phyloP scores from a whole-genome alignment of 768 basidiomycete species.

The Leucosporidium scottii region DNA sequence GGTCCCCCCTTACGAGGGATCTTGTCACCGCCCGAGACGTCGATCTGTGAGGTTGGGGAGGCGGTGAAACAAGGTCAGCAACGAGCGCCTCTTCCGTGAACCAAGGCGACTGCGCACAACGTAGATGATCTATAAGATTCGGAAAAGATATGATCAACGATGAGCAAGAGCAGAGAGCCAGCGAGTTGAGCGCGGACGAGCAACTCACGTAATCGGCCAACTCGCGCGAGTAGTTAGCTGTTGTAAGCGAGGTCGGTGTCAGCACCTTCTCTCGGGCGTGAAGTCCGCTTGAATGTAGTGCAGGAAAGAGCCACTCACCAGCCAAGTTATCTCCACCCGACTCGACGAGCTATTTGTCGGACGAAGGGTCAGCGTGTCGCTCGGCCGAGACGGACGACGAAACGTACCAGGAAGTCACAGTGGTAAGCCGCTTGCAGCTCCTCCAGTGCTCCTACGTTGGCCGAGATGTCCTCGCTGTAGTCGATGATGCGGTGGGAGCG shows the following conservation, averaged over 20 bases:
- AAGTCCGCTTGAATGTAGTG: no score
- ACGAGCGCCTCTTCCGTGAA: no score
- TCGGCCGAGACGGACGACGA: background rate
- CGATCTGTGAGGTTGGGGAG: conserved; percentile 37
- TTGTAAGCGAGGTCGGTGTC: no score
- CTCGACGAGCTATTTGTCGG: conserved; percentile 52
- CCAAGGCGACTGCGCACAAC: conserved; percentile 12
- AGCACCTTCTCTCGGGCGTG: no score
- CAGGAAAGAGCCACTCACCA: conserved; percentile 37
- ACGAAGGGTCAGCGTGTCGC: background rate
- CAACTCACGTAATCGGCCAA: conserved; percentile 94
- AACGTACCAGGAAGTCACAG: conserved; percentile 51
- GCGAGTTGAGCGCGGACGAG: conserved; percentile 59
- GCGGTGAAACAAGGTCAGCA: background rate
- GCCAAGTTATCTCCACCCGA: conserved; percentile 96
- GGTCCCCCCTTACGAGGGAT: conserved; percentile 97
- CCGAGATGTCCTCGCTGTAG: conserved; percentile 76
- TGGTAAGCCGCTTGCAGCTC: conserved; percentile 82
- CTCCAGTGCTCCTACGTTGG: conserved; percentile 93
- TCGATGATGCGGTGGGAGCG: no score
- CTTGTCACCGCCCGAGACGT: conserved; percentile 79
- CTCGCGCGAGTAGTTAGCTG: conserved; percentile 89
- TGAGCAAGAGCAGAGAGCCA: conserved; percentile 31
- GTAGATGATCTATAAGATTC: conserved; percentile 35
- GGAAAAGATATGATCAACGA: conserved; percentile 2